Percentiles rank a stretch among this genome's conserved stretches.
Conservation (phyloP, 139 green algal species). For the Pseudopediastrum boryanum region DNA sequence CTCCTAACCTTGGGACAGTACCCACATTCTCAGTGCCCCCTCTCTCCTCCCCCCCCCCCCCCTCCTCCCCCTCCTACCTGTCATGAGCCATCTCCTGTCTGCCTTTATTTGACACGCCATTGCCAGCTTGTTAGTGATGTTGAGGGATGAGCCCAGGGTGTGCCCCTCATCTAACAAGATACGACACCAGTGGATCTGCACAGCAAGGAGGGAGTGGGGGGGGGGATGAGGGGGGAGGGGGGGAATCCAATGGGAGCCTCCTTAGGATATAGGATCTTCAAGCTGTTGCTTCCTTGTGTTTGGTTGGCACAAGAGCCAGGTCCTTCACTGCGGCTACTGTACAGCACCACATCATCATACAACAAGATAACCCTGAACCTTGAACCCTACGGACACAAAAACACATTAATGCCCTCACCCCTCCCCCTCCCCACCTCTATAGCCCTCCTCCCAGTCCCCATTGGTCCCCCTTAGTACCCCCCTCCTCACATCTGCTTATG, state of each 20-base stretch:
- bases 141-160: conserved; percentile 66
- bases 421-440: too few relatives aligned
- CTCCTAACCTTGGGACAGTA: too few relatives aligned
- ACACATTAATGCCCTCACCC: too few relatives aligned
- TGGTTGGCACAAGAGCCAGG: neutral
- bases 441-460: too few relatives aligned
- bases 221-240: neutral
- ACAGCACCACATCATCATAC: neutral
- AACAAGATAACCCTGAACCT: neutral
- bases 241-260: neutral
- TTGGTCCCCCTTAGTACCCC: too few relatives aligned
- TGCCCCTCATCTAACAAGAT: conserved; percentile 97
- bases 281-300: neutral
- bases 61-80: too few relatives aligned
- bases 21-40: too few relatives aligned
- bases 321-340: neutral
- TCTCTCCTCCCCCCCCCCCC: too few relatives aligned
- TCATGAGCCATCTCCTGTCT: conserved; percentile 74
- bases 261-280: neutral
- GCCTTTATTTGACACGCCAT: conserved; percentile 73
- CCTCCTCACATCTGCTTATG: too few relatives aligned
- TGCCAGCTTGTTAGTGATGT: conserved; percentile 85
- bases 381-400: neutral
- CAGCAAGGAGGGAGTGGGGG: neutral
- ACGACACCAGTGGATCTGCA: conserved; percentile 90